Evolutionary conservation across 1,284 basidiomycete species (phyloP).

Genomic region (Malassezia caprae): DNA sequence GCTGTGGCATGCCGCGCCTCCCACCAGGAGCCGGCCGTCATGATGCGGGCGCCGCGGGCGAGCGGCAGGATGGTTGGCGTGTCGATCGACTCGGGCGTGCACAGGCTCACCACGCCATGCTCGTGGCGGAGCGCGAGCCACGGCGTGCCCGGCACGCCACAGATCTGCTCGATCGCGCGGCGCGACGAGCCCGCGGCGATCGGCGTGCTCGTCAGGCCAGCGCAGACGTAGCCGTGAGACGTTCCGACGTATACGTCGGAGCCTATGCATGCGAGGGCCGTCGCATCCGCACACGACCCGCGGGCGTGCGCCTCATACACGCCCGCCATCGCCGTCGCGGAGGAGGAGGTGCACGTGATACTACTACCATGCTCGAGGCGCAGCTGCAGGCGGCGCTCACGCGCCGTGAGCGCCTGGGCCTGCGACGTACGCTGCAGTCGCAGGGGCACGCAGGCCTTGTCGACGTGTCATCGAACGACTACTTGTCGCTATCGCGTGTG

Average conservation of each 20-base stretch:
- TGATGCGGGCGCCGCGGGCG: neutral
- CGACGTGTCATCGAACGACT: conserved; percentile 87
- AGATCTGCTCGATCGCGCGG: conserved; percentile 9
- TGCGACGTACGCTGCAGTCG: conserved; percentile 27
- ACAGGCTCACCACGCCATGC: neutral
- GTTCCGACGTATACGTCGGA: conserved; percentile 27
- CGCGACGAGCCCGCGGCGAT: neutral
- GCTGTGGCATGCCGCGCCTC: conserved; percentile 2
- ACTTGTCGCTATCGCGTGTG: conserved; percentile 70
- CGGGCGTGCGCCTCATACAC: conserved; percentile 6
- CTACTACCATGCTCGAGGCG: conserved; percentile 26
- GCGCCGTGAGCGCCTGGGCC: conserved; percentile 27
- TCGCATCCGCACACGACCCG: neutral
- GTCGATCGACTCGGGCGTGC: neutral
- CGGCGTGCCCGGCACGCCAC: neutral
- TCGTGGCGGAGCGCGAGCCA: neutral
- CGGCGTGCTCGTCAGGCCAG: neutral
- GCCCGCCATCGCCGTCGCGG: neutral
- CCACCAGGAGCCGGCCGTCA: conserved; percentile 4
- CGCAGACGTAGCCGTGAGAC: conserved; percentile 21
- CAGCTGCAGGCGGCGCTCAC: conserved; percentile 30
- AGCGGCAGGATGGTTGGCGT: neutral
- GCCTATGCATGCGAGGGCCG: conserved; percentile 1
- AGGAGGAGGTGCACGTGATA: neutral
- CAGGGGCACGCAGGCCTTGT: conserved; percentile 18